Evolutionary conservation across 1,139 yeast species (phyloP).

Genomic region (Suhomyces wounanorum): DNA sequence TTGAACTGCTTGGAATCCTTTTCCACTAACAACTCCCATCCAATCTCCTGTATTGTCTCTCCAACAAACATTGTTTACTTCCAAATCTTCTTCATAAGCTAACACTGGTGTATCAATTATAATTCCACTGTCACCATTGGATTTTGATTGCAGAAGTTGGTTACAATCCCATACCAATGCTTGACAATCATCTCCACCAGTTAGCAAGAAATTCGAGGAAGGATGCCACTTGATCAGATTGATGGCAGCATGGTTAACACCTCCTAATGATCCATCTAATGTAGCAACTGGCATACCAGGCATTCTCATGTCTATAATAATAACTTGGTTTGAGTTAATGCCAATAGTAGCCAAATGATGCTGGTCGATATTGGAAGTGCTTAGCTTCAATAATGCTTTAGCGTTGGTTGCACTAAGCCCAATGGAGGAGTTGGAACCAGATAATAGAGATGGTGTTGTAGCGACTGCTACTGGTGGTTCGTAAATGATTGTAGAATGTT

Average conservation of each 20-base stretch:
- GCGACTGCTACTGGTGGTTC: slow-evolving; percentile 44
- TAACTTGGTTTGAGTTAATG: slow-evolving; percentile 64
- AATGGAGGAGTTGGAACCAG: slow-evolving; percentile 4
- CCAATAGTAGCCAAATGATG: slow-evolving; percentile 79
- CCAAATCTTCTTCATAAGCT: slow-evolving; percentile 62
- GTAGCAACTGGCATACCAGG: slow-evolving; percentile 80
- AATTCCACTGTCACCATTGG: slow-evolving; percentile 18
- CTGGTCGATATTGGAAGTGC: slow-evolving; percentile 81
- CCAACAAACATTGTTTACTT: slow-evolving; percentile 81
- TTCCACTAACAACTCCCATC: slow-evolving; percentile 81
- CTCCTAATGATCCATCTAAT: slow-evolving; percentile 65
- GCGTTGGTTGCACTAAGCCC: slow-evolving; percentile 30
- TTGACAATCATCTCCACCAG: slow-evolving; percentile 92
- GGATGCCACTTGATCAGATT: slow-evolving; percentile 90
- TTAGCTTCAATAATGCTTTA: slow-evolving; percentile 69
- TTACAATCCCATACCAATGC: slow-evolving; percentile 81
- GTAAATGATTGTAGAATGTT: slow-evolving; percentile 91
- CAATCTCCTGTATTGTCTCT: slow-evolving; percentile 64
- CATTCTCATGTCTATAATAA: slow-evolving; percentile 79
- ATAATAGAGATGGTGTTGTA: slow-evolving; percentile 30
- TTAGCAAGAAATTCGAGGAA: slow-evolving; percentile 59
- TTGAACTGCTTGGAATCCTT: slow-evolving; percentile 74
- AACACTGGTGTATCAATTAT: slow-evolving; percentile 48
- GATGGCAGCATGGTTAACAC: slow-evolving; percentile 51
- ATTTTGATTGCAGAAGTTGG: slow-evolving; percentile 17